Conservation (phyloP, 371 early-diverging fungal species). For the Zancudomyces culisetae region DNA sequence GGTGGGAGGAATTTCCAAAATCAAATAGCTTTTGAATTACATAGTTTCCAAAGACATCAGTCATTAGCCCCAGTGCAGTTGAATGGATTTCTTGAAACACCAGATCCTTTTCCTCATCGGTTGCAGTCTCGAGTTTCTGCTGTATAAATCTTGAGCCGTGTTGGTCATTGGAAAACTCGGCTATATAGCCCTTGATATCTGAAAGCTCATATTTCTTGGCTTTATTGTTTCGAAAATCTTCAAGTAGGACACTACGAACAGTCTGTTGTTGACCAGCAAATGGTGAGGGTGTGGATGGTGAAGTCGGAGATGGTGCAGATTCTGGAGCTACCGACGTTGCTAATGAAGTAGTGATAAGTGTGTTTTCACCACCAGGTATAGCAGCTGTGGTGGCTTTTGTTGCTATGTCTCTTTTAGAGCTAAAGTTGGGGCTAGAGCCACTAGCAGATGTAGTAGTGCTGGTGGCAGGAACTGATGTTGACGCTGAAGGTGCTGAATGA, state of each 20-base stretch:
- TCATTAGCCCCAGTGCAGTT: slow-evolving; percentile 84
- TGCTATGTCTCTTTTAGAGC: no score
- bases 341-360: no score
- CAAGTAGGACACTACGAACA: slow-evolving; percentile 62
- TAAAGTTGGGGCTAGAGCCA: no score
- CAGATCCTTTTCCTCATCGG: slow-evolving; percentile 80
- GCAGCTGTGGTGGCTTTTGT: no score
- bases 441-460: no score
- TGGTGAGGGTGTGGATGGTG: no score
- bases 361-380: no score
- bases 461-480: no score
- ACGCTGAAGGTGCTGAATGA: no score
- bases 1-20: slow-evolving; percentile 78
- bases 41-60: slow-evolving; percentile 99
- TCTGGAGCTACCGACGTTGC: no score
- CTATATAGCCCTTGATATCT: slow-evolving; percentile 86
- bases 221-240: slow-evolving; percentile 88
- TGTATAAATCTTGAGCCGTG: slow-evolving; percentile 99
- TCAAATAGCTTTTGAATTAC: slow-evolving; percentile 99
- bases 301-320: no score
- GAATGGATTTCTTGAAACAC: slow-evolving; percentile 94
- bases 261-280: no score
- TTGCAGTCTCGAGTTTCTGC: slow-evolving; percentile 89
- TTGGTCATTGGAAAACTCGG: slow-evolving; percentile 97
- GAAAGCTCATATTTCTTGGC: slow-evolving; percentile 79